phyloP scores from a whole-genome alignment of 2,329 filamentous ascomycete species.

The Aspergillus pseudoglaucus region DNA sequence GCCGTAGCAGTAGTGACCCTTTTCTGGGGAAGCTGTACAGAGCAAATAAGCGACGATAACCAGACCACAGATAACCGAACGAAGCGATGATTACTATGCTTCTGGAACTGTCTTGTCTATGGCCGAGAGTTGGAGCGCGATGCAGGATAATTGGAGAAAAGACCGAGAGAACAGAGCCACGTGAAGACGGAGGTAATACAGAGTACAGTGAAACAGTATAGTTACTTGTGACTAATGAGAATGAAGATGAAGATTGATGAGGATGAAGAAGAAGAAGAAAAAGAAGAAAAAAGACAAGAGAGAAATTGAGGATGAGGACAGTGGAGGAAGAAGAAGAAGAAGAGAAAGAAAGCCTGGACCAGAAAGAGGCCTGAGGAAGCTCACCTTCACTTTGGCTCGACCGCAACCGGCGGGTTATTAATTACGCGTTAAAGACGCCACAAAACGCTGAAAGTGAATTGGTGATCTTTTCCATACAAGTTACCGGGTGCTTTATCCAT shows the following conservation, averaged over 20 bases:
- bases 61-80: too few relatives aligned
- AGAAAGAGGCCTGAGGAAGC: not conserved
- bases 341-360: not conserved
- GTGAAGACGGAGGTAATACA: not conserved
- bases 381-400: conserved; percentile 1
- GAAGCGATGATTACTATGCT: too few relatives aligned
- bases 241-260: not conserved
- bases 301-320: conserved; percentile 2
- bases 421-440: conserved; percentile 1
- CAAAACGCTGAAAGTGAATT: not conserved
- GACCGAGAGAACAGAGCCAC: not conserved
- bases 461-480: not conserved
- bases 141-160: not conserved
- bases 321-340: conserved; percentile 3
- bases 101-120: too few relatives aligned
- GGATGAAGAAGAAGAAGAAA: conserved; percentile 1
- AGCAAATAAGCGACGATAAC: too few relatives aligned
- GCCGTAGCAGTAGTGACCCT: too few relatives aligned
- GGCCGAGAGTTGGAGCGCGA: not conserved
- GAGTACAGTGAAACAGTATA: not conserved
- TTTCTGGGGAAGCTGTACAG: too few relatives aligned
- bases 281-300: conserved; percentile 1
- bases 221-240: not conserved
- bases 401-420: not conserved
- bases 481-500: not conserved